Percentiles rank a stretch among this genome's conserved stretches.
Evolutionary conservation across 2,329 filamentous ascomycete genomes (phyloP).

Genomic region (Sclerotinia borealis): DNA sequence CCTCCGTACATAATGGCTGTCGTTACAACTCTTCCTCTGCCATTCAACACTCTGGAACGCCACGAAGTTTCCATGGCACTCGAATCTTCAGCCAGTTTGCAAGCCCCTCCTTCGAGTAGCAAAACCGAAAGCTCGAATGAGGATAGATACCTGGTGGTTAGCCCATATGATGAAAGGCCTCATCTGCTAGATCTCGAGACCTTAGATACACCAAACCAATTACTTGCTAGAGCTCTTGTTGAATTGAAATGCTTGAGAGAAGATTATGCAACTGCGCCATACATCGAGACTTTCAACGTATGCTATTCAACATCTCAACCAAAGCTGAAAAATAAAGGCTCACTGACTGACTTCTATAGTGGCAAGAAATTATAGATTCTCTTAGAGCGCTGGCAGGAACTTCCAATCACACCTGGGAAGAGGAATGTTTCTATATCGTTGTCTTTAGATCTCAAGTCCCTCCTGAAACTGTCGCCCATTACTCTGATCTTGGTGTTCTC

Average conservation of each 20-base stretch:
- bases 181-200: conserved; percentile 69
- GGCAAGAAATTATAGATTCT: conserved; percentile 54
- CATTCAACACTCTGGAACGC: neutral
- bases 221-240: conserved; percentile 67
- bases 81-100: neutral
- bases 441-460: conserved; percentile 73
- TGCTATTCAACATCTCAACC: neutral
- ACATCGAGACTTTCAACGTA: conserved; percentile 66
- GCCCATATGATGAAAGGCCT: conserved; percentile 64
- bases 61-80: neutral
- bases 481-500: conserved; percentile 61
- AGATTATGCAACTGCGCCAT: conserved; percentile 73
- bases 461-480: conserved; percentile 50
- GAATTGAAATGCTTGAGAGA: conserved; percentile 53
- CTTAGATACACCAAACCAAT: conserved; percentile 57
- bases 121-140: conserved; percentile 3
- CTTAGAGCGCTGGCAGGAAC: conserved; percentile 47
- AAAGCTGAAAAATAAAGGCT: neutral
- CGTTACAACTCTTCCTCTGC: conserved; percentile 12
- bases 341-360: conserved; percentile 33
- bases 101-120: neutral
- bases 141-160: conserved; percentile 51
- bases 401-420: conserved; percentile 50
- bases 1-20: conserved; percentile 12
- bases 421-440: conserved; percentile 72